phyloP scores from a whole-genome alignment of 108 stramenopile genomes.

The Skeletonema marinoi region DNA sequence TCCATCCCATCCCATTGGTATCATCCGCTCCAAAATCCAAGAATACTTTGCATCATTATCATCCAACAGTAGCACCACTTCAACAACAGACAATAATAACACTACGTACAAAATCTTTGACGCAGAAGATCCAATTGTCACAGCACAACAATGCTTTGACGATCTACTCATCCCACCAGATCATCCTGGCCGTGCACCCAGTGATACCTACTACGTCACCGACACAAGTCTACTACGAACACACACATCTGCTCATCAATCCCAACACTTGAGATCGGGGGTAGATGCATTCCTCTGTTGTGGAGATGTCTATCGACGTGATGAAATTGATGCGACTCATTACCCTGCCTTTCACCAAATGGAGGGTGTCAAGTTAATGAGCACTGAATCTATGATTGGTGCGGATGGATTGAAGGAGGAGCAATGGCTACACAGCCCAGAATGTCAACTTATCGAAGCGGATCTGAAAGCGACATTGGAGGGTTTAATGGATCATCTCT shows the following conservation, averaged over 20 bases:
- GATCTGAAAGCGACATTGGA: constrained; percentile 83
- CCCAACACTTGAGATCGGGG: constrained; percentile 65
- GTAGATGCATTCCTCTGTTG: constrained; percentile 79
- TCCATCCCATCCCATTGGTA: constrained; percentile 86
- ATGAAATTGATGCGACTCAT: constrained; percentile 96
- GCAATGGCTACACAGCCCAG: constrained; percentile 20
- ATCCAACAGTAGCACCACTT: constrained; percentile 35
- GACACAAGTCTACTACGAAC: constrained; percentile 77
- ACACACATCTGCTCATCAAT: constrained; percentile 96
- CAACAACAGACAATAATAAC: neutral
- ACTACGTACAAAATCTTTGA: constrained; percentile 49
- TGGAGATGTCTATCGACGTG: constrained; percentile 98
- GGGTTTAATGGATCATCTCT: constrained; percentile 78
- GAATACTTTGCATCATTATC: constrained; percentile 60
- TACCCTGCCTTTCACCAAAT: constrained; percentile 99
- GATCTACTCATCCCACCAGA: constrained; percentile 76
- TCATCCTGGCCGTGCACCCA: constrained; percentile 82
- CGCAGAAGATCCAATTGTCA: constrained; percentile 59
- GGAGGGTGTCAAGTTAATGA: constrained; percentile 94
- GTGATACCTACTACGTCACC: constrained; percentile 96
- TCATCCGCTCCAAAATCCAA: constrained; percentile 86
- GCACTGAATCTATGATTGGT: constrained; percentile 54
- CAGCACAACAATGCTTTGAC: constrained; percentile 67
- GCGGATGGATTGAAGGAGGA: constrained; percentile 42
- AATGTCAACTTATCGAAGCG: constrained; percentile 38